Conservation (phyloP, 768 basidiomycete genomes). For the Trametes gibbosa region DNA sequence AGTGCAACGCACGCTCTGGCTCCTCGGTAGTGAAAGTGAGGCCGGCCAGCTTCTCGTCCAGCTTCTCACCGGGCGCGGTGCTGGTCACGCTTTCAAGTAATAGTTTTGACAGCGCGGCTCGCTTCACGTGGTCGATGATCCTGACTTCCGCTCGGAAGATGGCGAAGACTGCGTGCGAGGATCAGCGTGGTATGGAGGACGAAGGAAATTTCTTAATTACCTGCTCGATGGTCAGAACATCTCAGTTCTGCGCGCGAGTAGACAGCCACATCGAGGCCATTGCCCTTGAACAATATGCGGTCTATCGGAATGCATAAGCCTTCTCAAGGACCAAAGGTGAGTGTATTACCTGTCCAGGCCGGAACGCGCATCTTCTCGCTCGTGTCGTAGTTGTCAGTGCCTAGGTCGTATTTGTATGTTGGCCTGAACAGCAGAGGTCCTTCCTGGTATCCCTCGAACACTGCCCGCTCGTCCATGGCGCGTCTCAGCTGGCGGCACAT, state of each 20-base stretch:
- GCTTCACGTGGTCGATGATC: constrained; percentile 75
- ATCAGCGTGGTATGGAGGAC: neutral
- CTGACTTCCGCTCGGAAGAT: constrained; percentile 77
- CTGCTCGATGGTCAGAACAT: constrained; percentile 96
- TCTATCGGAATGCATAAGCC: constrained; percentile 44
- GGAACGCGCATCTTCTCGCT: constrained; percentile 96
- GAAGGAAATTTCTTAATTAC: constrained; percentile 35
- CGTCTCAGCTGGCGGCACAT: constrained; percentile 55
- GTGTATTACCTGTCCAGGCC: constrained; percentile 83
- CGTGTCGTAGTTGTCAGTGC: constrained; percentile 86
- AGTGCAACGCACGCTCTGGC: constrained; percentile 40
- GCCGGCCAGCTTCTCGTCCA: constrained; percentile 68
- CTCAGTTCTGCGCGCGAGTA: constrained; percentile 85
- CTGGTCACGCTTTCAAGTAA: constrained; percentile 64
- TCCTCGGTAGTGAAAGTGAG: constrained; percentile 47
- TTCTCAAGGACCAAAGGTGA: neutral
- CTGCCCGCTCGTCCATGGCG: constrained; percentile 68
- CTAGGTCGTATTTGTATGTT: constrained; percentile 88
- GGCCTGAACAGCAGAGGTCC: constrained; percentile 90
- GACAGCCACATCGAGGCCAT: constrained; percentile 62
- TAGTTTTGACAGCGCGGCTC: constrained; percentile 62
- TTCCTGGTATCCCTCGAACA: constrained; percentile 83
- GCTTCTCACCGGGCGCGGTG: constrained; percentile 60
- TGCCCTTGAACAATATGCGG: constrained; percentile 86
- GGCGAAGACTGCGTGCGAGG: constrained; percentile 62